Evolutionary conservation across 176 grass and related monocot genomes (phyloP).

Genomic region (Bothriochloa decipiens): DNA sequence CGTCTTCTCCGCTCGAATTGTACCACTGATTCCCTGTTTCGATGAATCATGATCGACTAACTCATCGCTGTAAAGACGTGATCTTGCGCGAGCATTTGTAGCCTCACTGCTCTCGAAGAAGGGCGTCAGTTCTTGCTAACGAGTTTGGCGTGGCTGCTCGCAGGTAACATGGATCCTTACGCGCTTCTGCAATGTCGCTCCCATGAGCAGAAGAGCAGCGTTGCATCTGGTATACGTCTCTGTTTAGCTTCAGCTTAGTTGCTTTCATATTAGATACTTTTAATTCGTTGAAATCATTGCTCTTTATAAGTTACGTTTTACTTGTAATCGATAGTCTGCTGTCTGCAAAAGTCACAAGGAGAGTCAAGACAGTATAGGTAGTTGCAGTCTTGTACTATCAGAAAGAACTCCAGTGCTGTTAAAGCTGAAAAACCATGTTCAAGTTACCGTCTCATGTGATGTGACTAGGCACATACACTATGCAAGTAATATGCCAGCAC

Average conservation of each 20-base stretch:
- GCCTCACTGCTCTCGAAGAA: not conserved
- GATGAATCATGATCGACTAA: not conserved
- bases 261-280: not conserved
- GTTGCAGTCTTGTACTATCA: not conserved
- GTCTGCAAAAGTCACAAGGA: not conserved
- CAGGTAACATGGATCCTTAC: slow-evolving; percentile 92
- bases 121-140: not conserved
- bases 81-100: too few species aligned
- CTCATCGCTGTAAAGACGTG: too few species aligned
- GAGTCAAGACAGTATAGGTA: not conserved
- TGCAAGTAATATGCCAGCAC: too few species aligned
- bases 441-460: too few species aligned
- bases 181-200: slow-evolving; percentile 61
- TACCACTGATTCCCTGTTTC: not conserved
- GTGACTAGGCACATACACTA: too few species aligned
- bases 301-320: not conserved
- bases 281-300: not conserved
- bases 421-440: not conserved
- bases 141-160: not conserved
- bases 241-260: not conserved
- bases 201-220: slow-evolving; percentile 77
- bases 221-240: slow-evolving; percentile 42
- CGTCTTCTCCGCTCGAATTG: not conserved
- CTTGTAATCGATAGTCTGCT: not conserved
- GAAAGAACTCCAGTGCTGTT: not conserved